These are phyloP conservation scores for Phaeosphaeriaceae sp. DNA, from an alignment of 2,329 filamentous ascomycete species.

Conservation along the genomic window DNA sequence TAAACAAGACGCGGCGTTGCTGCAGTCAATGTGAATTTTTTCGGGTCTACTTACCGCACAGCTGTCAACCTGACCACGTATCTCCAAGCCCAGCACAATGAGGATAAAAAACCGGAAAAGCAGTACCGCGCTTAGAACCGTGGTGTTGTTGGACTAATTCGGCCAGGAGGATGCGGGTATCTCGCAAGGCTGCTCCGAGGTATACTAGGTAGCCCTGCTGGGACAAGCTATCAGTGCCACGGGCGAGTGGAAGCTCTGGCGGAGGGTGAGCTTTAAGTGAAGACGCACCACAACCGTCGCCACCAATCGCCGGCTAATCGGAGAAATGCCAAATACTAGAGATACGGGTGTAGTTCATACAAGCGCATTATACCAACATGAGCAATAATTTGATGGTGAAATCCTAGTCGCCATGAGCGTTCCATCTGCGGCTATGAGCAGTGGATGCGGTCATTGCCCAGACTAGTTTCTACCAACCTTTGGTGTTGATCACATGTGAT, in stretches of 20 bases:
- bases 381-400: slow-evolving; percentile 3
- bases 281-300: slow-evolving; percentile 23
- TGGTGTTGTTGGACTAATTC: slow-evolving; percentile 33
- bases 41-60: slow-evolving; percentile 33
- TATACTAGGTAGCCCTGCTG: slow-evolving; percentile 33
- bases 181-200: slow-evolving; percentile 38
- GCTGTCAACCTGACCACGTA: slow-evolving; percentile 8
- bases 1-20: slow-evolving; percentile 20
- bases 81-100: slow-evolving; percentile 17
- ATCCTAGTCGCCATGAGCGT: background rate
- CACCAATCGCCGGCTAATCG: slow-evolving; percentile 38
- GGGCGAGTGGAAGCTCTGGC: slow-evolving; percentile 47
- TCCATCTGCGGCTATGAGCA: background rate
- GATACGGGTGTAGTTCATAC: slow-evolving; percentile 6
- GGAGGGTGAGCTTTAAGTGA: slow-evolving; percentile 33
- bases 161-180: slow-evolving; percentile 44
- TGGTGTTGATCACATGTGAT: slow-evolving; percentile 13
- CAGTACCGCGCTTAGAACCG: slow-evolving; percentile 26
- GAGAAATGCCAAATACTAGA: slow-evolving; percentile 16
- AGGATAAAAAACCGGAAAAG: slow-evolving; percentile 37
- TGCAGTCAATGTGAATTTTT: slow-evolving; percentile 30
- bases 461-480: slow-evolving; percentile 8
- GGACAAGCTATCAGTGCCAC: slow-evolving; percentile 37
- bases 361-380: slow-evolving; percentile 3
- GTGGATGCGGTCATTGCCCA: slow-evolving; percentile 27